These are phyloP conservation scores for Sabuloglossum arenarium DNA, from an alignment of 495 filamentous ascomycete genomes.

Conservation along the genomic window DNA sequence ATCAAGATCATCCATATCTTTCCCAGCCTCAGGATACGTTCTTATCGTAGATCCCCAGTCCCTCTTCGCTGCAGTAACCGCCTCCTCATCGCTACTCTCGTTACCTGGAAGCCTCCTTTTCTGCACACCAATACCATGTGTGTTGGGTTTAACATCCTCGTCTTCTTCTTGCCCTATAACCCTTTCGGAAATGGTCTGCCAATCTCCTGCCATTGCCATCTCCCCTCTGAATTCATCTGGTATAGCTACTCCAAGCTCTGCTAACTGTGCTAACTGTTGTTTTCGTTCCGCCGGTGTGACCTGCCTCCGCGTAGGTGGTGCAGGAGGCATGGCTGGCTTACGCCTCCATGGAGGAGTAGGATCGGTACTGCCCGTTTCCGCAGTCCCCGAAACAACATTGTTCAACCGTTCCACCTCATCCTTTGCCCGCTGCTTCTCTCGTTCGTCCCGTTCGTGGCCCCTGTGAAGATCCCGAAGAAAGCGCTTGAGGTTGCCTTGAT, in stretches of 20 bases:
- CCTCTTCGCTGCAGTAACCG: slow-evolving; percentile 36
- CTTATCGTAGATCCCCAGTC: slow-evolving; percentile 58
- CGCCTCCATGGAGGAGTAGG: slow-evolving; percentile 7
- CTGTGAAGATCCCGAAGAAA: slow-evolving; percentile 76
- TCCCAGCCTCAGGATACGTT: slow-evolving; percentile 34
- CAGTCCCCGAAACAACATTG: slow-evolving; percentile 37
- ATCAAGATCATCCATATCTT: slow-evolving; percentile 41
- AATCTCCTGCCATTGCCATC: slow-evolving; percentile 80
- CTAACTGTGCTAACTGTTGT: slow-evolving; percentile 67
- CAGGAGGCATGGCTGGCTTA: slow-evolving; percentile 7
- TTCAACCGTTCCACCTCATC: slow-evolving; percentile 74
- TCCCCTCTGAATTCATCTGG: slow-evolving; percentile 59
- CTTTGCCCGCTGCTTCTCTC: slow-evolving; percentile 62
- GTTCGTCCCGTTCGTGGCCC: slow-evolving; percentile 51
- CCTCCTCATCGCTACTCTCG: slow-evolving; percentile 32
- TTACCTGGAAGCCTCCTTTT: slow-evolving; percentile 37
- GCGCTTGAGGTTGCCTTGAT: slow-evolving; percentile 77
- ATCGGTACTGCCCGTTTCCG: slow-evolving; percentile 11
- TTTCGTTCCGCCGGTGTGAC: slow-evolving; percentile 51
- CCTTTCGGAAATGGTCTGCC: slow-evolving; percentile 23
- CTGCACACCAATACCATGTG: slow-evolving; percentile 28
- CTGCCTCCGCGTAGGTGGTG: slow-evolving; percentile 14
- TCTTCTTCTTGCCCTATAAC: slow-evolving; percentile 13
- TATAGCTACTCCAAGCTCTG: slow-evolving; percentile 66
- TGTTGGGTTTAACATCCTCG: slow-evolving; percentile 19